phyloP scores from a whole-genome alignment of 768 basidiomycete species.

The Tylopilus sp. region DNA sequence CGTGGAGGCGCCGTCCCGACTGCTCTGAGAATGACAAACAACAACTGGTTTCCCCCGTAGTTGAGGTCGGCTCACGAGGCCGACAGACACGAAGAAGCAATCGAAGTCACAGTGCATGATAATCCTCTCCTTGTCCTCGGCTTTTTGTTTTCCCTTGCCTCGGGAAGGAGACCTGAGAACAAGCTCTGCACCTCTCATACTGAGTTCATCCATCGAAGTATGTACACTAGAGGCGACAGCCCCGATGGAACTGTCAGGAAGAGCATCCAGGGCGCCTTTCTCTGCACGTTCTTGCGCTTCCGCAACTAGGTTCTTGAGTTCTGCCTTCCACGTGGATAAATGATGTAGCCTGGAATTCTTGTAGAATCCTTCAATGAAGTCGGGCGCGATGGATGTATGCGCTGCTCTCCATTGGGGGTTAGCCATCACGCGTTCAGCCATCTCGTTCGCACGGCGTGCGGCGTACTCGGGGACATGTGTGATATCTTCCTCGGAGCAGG shows the following conservation, averaged over 20 bases:
- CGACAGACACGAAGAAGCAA: slow-evolving; percentile 95
- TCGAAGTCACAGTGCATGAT: slow-evolving; percentile 97
- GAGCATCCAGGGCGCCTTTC: slow-evolving; percentile 20
- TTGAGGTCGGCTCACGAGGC: slow-evolving; percentile 73
- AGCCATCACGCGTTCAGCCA: slow-evolving; percentile 77
- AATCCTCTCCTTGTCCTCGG: slow-evolving; percentile 48
- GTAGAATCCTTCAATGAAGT: slow-evolving; percentile 83
- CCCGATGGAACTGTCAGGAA: not conserved
- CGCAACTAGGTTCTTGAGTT: slow-evolving; percentile 74
- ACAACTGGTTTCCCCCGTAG: slow-evolving; percentile 86
- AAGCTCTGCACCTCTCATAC: slow-evolving; percentile 53
- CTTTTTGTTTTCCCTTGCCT: slow-evolving; percentile 49
- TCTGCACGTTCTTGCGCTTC: slow-evolving; percentile 77
- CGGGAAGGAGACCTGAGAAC: slow-evolving; percentile 46
- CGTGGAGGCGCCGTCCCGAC: slow-evolving; percentile 68
- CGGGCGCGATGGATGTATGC: slow-evolving; percentile 82
- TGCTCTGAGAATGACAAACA: slow-evolving; percentile 91
- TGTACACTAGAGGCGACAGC: not conserved
- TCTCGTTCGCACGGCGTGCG: slow-evolving; percentile 59
- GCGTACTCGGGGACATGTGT: slow-evolving; percentile 63
- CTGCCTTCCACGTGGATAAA: slow-evolving; percentile 88
- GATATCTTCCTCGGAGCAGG: slow-evolving; percentile 39
- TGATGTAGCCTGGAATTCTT: slow-evolving; percentile 91
- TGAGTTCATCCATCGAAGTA: slow-evolving; percentile 30
- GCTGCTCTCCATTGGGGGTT: slow-evolving; percentile 82